phyloP scores from a whole-genome alignment of 2,329 filamentous ascomycete species.

The Fusarium chaquense region DNA sequence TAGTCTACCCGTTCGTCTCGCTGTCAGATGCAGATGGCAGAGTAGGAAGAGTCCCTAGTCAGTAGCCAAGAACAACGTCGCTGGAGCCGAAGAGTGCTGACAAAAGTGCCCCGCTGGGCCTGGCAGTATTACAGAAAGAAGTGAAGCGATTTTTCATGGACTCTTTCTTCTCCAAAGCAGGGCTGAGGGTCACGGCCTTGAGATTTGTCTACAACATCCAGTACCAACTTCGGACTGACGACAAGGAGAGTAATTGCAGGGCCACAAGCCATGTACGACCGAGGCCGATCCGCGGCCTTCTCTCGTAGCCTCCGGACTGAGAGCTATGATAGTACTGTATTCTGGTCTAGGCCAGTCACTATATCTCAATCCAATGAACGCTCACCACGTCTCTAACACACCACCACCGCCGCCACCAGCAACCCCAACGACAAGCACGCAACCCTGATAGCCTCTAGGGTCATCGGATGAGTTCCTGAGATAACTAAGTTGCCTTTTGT shows the following conservation, averaged over 20 bases:
- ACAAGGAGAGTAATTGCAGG: constrained; percentile 17
- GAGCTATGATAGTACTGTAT: constrained; percentile 36
- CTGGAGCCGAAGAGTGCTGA: constrained; percentile 28
- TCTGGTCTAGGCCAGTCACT: constrained; percentile 42
- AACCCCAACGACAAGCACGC: constrained; percentile 39
- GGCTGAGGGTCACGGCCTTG: constrained; percentile 4
- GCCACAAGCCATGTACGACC: constrained; percentile 35
- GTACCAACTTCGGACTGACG: constrained; percentile 12
- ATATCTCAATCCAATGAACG: constrained; percentile 51
- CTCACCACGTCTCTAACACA: constrained; percentile 53
- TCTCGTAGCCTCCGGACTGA: constrained; percentile 21
- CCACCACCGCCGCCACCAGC: constrained; percentile 47
- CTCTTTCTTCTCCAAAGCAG: constrained; percentile 24
- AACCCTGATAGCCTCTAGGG: constrained; percentile 36
- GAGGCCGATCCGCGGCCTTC: constrained; percentile 21
- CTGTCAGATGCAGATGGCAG: constrained; percentile 48
- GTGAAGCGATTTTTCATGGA: constrained; percentile 27
- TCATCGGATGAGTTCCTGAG: constrained; percentile 36
- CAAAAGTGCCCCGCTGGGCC: constrained; percentile 38
- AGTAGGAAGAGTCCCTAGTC: constrained; percentile 28
- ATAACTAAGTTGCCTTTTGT: constrained; percentile 17
- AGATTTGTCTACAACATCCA: constrained; percentile 2
- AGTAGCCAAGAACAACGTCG: constrained; percentile 25
- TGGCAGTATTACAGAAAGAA: constrained; percentile 1
- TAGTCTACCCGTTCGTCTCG: constrained; percentile 52